Evolutionary conservation across 805 yeast genomes (phyloP).

Genomic region (Ogataea haglerorum): DNA sequence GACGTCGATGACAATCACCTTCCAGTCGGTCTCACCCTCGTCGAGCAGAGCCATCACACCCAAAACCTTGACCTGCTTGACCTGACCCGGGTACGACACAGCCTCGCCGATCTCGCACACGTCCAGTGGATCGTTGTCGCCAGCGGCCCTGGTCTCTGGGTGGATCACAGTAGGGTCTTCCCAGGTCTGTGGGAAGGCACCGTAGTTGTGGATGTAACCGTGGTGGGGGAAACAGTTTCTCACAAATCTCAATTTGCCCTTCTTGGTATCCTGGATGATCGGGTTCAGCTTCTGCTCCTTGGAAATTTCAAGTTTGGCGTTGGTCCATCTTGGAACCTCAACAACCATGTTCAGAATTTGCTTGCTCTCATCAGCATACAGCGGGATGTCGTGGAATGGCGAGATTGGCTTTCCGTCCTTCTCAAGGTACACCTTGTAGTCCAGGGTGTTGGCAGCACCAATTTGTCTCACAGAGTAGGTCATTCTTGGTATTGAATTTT

Average conservation of each 20-base stretch:
- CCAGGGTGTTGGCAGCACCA: slow-evolving; percentile 94
- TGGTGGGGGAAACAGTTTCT: slow-evolving; percentile 98
- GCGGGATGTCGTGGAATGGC: slow-evolving; percentile 91
- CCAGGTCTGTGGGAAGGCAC: slow-evolving; percentile 97
- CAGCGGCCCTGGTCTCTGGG: slow-evolving; percentile 65
- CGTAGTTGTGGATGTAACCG: slow-evolving; percentile 97
- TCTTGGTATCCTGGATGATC: slow-evolving; percentile 94
- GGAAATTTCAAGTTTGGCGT: slow-evolving; percentile 93
- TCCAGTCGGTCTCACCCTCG: slow-evolving; percentile 90
- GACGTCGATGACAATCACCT: slow-evolving; percentile 83
- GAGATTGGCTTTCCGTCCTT: slow-evolving; percentile 92
- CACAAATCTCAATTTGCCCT: slow-evolving; percentile 93
- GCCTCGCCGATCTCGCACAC: slow-evolving; percentile 78
- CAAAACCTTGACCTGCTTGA: slow-evolving; percentile 84
- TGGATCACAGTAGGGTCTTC: slow-evolving; percentile 65
- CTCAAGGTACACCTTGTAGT: slow-evolving; percentile 87
- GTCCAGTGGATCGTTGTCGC: slow-evolving; percentile 86
- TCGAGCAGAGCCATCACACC: slow-evolving; percentile 95
- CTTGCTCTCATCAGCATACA: slow-evolving; percentile 91
- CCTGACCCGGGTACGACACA: slow-evolving; percentile 64
- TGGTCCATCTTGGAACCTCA: slow-evolving; percentile 98
- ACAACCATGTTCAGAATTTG: slow-evolving; percentile 77
- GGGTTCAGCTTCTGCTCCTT: slow-evolving; percentile 86
- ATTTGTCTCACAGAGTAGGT: slow-evolving; percentile 85
- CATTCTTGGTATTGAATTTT: slow-evolving; percentile 37